A percentile compares a stretch with the other conserved stretches of the same genome.
These are phyloP conservation scores for Platanthera guangdongensis DNA, from an alignment of 106 monocot genomes.

Conservation along the genomic window DNA sequence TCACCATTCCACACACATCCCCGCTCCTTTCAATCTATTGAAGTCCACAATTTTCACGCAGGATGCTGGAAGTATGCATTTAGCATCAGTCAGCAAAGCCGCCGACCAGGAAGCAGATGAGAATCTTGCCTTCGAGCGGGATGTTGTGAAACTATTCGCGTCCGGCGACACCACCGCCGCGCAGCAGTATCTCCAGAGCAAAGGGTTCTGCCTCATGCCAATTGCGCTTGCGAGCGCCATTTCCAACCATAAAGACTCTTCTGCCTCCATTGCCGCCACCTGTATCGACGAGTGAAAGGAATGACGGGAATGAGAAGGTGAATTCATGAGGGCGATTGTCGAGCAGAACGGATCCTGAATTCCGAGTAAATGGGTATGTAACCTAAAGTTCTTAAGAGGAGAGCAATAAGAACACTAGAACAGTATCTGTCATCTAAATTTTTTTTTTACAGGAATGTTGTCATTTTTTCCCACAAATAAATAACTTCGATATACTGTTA, in stretches of 20 bases:
- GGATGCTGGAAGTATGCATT: conserved; percentile 23
- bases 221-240: conserved; percentile 71
- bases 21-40: not conserved
- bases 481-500: too few relatives aligned
- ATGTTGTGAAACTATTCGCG: conserved; percentile 76
- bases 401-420: too few relatives aligned
- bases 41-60: conserved; percentile 11
- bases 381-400: not conserved
- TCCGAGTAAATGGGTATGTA: not conserved
- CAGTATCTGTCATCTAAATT: too few relatives aligned
- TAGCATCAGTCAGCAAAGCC: conserved; percentile 25
- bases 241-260: conserved; percentile 48
- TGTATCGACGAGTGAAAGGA: conserved; percentile 10
- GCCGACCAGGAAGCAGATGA: conserved; percentile 21
- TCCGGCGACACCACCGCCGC: conserved; percentile 56
- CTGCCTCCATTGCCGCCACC: conserved; percentile 21
- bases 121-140: conserved; percentile 48
- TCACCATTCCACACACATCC: not conserved
- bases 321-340: not conserved
- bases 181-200: conserved; percentile 59
- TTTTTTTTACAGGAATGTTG: too few relatives aligned
- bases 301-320: not conserved
- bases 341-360: not conserved
- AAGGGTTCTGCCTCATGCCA: conserved; percentile 95
- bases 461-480: too few relatives aligned